Percentiles rank a stretch among this genome's conserved stretches.
phyloP scores from a whole-genome alignment of 177 flowering plant species.

The Vitis hybrid region DNA sequence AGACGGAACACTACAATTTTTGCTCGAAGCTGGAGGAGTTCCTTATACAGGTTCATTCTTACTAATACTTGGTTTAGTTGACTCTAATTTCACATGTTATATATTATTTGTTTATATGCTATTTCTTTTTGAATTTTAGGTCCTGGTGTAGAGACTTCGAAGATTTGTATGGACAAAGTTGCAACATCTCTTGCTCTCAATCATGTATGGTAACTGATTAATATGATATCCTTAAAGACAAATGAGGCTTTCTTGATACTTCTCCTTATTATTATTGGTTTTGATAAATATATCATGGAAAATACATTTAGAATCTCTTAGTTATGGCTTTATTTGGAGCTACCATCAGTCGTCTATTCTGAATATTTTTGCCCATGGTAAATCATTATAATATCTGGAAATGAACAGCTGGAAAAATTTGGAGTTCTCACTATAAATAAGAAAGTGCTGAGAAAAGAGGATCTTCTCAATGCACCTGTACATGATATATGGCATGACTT shows the following conservation, averaged over 20 bases:
- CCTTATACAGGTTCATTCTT: conserved; percentile 63
- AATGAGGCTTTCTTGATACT: neutral
- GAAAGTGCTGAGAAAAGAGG: conserved; percentile 59
- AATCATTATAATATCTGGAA: conserved; percentile 5
- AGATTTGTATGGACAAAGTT: conserved; percentile 90
- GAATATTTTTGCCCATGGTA: neutral
- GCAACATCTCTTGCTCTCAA: conserved; percentile 75
- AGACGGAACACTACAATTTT: conserved; percentile 87
- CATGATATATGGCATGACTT: conserved; percentile 61
- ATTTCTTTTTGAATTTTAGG: conserved; percentile 41
- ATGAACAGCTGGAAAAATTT: conserved; percentile 47
- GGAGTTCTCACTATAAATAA: conserved; percentile 83
- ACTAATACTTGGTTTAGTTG: neutral
- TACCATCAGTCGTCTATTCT: neutral
- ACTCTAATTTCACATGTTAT: neutral
- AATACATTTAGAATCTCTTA: neutral
- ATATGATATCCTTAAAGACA: neutral
- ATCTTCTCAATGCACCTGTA: conserved; percentile 43
- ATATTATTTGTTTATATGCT: neutral
- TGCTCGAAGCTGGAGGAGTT: conserved; percentile 74
- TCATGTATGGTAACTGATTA: conserved; percentile 52
- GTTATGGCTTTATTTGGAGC: neutral
- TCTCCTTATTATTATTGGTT: neutral
- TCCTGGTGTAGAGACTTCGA: conserved; percentile 75
- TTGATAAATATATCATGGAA: neutral